Evolutionary conservation across 1,284 basidiomycete species (phyloP).

Genomic region (Ceratobasidium sp.): DNA sequence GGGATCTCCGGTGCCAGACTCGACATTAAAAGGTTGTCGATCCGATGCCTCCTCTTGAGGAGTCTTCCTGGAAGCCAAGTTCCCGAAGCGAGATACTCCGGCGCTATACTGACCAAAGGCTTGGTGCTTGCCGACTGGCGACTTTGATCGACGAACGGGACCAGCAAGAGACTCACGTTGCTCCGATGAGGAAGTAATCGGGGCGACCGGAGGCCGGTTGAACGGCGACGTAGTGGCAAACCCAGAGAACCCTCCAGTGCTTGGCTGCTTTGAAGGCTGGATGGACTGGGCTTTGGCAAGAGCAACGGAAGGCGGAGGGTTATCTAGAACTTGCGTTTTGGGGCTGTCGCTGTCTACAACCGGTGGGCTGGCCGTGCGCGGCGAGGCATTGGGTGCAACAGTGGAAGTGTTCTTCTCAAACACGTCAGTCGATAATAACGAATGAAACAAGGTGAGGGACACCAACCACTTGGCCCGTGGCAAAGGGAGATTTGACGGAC

Average conservation of each 20-base stretch:
- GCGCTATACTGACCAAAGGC: conserved; percentile 42
- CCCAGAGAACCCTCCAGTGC: conserved; percentile 9
- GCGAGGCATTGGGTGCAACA: background rate
- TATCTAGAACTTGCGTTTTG: background rate
- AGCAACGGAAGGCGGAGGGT: background rate
- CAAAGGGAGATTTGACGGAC: conserved; percentile 33
- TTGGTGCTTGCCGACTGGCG: conserved; percentile 42
- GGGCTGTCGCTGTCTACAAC: background rate
- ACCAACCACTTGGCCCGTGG: conserved; percentile 8
- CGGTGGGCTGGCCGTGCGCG: background rate
- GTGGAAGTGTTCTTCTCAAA: background rate
- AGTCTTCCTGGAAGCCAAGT: conserved; percentile 3
- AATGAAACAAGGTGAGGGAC: too few relatives aligned
- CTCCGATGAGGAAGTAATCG: background rate
- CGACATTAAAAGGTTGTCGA: background rate
- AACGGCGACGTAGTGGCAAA: conserved; percentile 19
- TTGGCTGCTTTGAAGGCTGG: background rate
- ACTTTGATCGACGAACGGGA: conserved; percentile 40
- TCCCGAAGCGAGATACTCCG: conserved; percentile 32
- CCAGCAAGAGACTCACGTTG: conserved; percentile 34
- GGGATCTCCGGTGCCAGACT: background rate
- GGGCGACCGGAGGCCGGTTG: background rate
- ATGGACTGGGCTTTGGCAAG: conserved; percentile 2
- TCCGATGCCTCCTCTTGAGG: background rate
- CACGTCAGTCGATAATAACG: background rate